phyloP scores from a whole-genome alignment of 768 basidiomycete genomes.

The Serendipita vermifera region DNA sequence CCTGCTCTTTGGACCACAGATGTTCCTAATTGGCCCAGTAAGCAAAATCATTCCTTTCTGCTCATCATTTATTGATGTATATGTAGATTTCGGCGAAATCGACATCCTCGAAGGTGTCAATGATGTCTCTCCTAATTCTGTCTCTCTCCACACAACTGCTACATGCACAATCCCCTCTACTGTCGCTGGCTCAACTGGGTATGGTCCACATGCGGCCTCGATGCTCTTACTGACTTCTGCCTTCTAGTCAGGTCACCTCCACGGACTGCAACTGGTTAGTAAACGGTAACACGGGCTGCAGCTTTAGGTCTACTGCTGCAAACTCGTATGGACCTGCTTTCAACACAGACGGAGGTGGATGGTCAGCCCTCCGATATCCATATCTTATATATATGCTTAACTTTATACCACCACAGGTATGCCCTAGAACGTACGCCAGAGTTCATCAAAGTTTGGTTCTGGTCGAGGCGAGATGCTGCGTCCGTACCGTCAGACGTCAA shows the following conservation, averaged over 20 bases:
- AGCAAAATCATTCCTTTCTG: conserved; percentile 12
- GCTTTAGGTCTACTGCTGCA: conserved; percentile 26
- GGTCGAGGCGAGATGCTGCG: conserved; percentile 22
- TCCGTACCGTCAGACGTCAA: conserved; percentile 9
- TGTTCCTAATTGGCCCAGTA: conserved; percentile 38
- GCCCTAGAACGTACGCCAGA: conserved; percentile 32
- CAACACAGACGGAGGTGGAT: conserved; percentile 45
- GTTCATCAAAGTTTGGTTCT: conserved; percentile 48
- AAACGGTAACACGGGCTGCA: conserved; percentile 29
- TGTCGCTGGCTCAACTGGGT: too few relatives aligned
- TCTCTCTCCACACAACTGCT: conserved; percentile 20
- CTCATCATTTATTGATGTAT: not conserved
- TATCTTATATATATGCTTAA: too few relatives aligned
- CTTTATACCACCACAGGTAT: too few relatives aligned
- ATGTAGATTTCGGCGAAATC: conserved; percentile 12
- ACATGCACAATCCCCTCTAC: conserved; percentile 8
- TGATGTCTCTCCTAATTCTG: conserved; percentile 16
- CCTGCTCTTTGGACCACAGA: conserved; percentile 47
- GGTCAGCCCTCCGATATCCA: too few relatives aligned
- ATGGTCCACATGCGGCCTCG: too few relatives aligned
- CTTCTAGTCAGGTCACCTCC: too few relatives aligned
- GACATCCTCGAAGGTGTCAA: conserved; percentile 23
- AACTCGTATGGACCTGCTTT: conserved; percentile 35
- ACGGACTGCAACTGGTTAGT: conserved; percentile 16
- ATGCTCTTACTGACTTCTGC: too few relatives aligned